A percentile compares a stretch with the other conserved stretches of the same genome.
phyloP scores from a whole-genome alignment of 2,329 filamentous ascomycete genomes.

The Rhynchosporium graminicola region DNA sequence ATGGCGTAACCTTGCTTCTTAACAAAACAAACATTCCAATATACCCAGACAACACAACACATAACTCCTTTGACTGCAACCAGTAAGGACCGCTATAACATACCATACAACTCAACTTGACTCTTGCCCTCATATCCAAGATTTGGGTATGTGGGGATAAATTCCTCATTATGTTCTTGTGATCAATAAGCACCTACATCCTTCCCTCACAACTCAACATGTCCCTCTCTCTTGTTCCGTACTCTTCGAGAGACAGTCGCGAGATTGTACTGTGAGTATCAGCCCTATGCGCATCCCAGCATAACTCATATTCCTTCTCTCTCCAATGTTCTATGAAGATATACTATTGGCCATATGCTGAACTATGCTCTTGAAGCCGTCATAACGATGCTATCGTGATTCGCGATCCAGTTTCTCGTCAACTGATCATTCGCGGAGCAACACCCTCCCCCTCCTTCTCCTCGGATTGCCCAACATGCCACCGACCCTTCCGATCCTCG shows the following conservation, averaged over 20 bases:
- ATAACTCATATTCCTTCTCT: neutral
- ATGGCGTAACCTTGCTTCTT: neutral
- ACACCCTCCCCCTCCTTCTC: constrained; percentile 52
- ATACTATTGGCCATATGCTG: constrained; percentile 22
- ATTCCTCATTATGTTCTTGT: constrained; percentile 10
- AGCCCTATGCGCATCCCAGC: neutral
- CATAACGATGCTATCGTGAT: constrained; percentile 92
- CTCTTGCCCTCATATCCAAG: neutral
- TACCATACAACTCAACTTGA: neutral
- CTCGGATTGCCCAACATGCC: constrained; percentile 67
- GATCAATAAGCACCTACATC: neutral
- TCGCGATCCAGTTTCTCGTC: constrained; percentile 80
- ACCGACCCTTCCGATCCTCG: constrained; percentile 45
- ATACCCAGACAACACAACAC: no score
- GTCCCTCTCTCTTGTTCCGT: constrained; percentile 79
- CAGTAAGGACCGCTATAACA: neutral
- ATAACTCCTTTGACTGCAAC: neutral
- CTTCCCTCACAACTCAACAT: constrained; percentile 39
- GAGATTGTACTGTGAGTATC: constrained; percentile 76
- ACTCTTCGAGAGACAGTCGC: constrained; percentile 69
- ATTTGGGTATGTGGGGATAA: constrained; percentile 4
- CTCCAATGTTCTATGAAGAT: neutral
- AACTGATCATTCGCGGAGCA: constrained; percentile 76
- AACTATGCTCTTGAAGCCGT: constrained; percentile 57
- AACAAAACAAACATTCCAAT: neutral